Evolutionary conservation across 78 protist genomes (phyloP), one percentile per base, ranked within the genome.

Genomic region (Mastigamoeba balamuthi): DNA sequence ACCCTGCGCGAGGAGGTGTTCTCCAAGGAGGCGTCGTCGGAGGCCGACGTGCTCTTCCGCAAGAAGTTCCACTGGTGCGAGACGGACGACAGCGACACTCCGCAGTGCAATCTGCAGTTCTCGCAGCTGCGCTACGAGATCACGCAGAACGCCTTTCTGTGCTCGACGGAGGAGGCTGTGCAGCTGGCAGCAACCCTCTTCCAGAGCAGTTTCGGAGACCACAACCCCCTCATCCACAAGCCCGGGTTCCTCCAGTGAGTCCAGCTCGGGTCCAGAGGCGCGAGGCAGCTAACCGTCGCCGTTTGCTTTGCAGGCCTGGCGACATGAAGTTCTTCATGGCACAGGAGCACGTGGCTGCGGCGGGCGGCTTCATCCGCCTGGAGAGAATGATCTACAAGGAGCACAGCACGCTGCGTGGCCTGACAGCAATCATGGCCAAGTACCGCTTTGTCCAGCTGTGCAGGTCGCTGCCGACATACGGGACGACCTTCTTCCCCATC

Each of bases 401-500:
- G 66, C 92, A 91, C 72, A 76, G 71, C 33, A 91, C 87, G 66
- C 75, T 84, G 4, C 40, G 69, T 36, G 90, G 90, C 6, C 67
- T 87, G 78, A 76, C 74, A 17, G 91, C 82, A n/a, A 75, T 82
- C 52, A 78, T 78, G 52, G 91, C 92, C 68, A 91, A 91, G 81
- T 91, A 65, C 74, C 69, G 92, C 10, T 91, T 81, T 52, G 83
- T 87, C 6, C 90, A 83, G 67, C 69, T 87, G 40, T 82, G 90
- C 33, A 84, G 95, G 53, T 75, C 87, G 0, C 77, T 91, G 53
- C 80, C 78, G 71, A 91, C 95, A 0, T 91, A 85, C 77, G 95
- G 95, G 38, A 78, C 87, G 10, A 84, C 88, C 39, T 87, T 87
- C 64, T 91, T 91, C 88, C 30, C 65, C n/a, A 86, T 82, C 40